Base-by-base conservation (phyloP, 2,329 filamentous ascomycete genomes). In the Fusarium caatingaense region DNA sequence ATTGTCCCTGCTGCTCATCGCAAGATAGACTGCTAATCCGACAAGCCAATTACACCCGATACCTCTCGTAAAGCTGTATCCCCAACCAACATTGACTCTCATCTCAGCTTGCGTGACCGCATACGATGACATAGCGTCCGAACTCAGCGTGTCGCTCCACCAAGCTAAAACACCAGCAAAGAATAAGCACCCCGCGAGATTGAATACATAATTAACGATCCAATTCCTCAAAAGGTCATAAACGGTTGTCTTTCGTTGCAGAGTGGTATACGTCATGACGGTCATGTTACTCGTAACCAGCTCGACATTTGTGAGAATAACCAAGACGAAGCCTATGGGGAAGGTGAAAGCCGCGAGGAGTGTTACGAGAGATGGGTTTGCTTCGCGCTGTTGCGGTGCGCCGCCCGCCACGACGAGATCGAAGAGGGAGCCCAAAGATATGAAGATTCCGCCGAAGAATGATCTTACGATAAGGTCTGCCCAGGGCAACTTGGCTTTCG, bases 21-120 rank as follows among this genome's bases (percentile, higher is more conserved):
- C 15, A 1, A 56, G n/a, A 1, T 12, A 56, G 0, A 56, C 30
- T 0, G 53, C 53, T 8, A 56, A 21, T 0, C 53, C 53, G 2
- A 56, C 53, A 3, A 48, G 42, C 53, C 42, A 48, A 1, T 56
- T 56, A 1, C 53, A 56, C 1, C 53, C 53, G 0, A 48, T 56
- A 0, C 53, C 53, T 3, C 53, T 48, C 5, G 42, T 56, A 1
- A 56, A 56, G 2, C 34, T 28, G 6, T 48, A 48, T 1, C 53
- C 44, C 53, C 42, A 56, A 3, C 45, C 45, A 16, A 48, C 25
- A 7, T 48, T 56, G 1, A 56, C 53, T 48, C 42, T 48, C 8
- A 2, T 4, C 13, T 56, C 53, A 11, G 53, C 53, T 40, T 56
- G 53, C 1, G 21, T 48, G 3, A 56, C 23, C 1, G 23, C 30